Evolutionary conservation across 2,329 filamentous ascomycete genomes (phyloP), one percentile per base, ranked within the genome.

Genomic region (Cladosporium sp.): DNA sequence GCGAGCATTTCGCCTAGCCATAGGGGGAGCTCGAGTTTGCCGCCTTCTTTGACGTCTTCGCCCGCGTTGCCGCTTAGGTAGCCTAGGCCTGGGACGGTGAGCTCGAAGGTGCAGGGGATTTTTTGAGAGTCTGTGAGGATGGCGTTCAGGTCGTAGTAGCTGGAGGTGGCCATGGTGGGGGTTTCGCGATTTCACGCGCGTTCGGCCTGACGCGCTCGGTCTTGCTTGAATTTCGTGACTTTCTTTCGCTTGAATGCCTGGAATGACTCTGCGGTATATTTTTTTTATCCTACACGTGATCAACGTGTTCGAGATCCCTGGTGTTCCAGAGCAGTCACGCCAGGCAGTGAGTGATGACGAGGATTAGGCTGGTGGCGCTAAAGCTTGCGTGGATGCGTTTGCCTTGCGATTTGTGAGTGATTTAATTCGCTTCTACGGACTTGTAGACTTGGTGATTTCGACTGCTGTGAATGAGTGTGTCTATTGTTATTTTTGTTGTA

Each of bases 1-100:
- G 88, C 88, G 46, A 98, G 86, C 80, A 96, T 92, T 69, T 95
- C 88, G 58, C 86, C 90, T 11, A 98, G 83, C 93, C 93, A 98
- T 57, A 97, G 78, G 2, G 93, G 93, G 1, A 97, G 82, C 54
- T 86, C 80, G 40, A 97, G 77, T 38, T 84, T 83, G 1, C 89
- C 92, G 53, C 88, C 87, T 49, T 84, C 72, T 67, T 92, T 93
- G 61, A 97, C 84, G 61, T 79, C 77, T 57, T 77, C 77, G 39
- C 77, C 79, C 19, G 86, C 79, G 63, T 88, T 92, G 62, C 90
- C 90, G 70, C 95, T 90, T 53, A 98, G 78, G 67, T 95, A 89
- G 58, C 91, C 91, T 39, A 97, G 80, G 50, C 87, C 84, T 16
- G 90, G 86, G 27, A 95, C 84, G 53, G 92, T 86, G 63, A 96